Conservation (phyloP, 371 early-diverging fungal species). For the Agmasoma carcini region DNA sequence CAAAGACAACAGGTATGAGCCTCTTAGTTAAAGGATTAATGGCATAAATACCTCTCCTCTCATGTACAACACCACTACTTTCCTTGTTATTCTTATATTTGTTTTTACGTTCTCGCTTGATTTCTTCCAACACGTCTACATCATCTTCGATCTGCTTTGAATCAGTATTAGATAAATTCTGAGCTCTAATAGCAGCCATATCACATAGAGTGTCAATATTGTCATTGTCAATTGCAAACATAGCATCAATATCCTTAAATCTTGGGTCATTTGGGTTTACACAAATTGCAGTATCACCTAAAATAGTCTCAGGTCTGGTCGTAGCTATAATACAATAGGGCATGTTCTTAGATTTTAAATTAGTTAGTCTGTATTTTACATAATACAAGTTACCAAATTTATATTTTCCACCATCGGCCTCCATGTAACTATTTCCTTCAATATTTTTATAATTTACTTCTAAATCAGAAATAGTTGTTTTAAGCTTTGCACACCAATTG, state of each 20-base stretch:
- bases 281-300: conserved; percentile 90
- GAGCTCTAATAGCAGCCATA: too few species aligned
- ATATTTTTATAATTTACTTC: conserved; percentile 58
- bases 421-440: conserved; percentile 22
- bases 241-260: conserved; percentile 55
- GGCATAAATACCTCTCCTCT: conserved; percentile 55
- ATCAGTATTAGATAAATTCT: too few species aligned
- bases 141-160: neutral
- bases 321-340: conserved; percentile 76
- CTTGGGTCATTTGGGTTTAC: conserved; percentile 74
- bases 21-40: conserved; percentile 81
- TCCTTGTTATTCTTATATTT: conserved; percentile 6
- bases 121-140: neutral
- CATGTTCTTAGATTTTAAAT: neutral
- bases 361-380: conserved; percentile 56
- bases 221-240: too few species aligned
- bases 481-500: conserved; percentile 91
- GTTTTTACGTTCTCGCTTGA: conserved; percentile 10
- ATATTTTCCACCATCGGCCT: conserved; percentile 63
- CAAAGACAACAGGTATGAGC: conserved; percentile 73
- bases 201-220: too few species aligned
- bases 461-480: conserved; percentile 85
- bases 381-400: conserved; percentile 81
- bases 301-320: conserved; percentile 96
- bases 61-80: conserved; percentile 52